These are phyloP conservation scores for Medicago lupulina DNA, from an alignment of 306 rosid genomes.

Conservation along the genomic window DNA sequence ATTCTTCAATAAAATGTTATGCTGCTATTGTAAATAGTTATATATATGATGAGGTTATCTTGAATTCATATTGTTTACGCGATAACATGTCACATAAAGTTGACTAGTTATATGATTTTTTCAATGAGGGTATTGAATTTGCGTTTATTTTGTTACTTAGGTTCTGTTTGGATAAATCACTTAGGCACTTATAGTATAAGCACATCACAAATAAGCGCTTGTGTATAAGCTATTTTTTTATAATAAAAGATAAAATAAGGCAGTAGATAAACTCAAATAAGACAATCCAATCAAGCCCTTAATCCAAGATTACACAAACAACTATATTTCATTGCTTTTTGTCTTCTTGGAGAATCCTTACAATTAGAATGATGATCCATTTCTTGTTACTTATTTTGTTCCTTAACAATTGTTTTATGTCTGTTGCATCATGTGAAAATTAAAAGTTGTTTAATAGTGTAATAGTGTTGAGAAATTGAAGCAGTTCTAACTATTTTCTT, in stretches of 20 bases:
- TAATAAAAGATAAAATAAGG: background rate
- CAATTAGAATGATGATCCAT: constrained; percentile 9
- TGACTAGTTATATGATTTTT: constrained; percentile 9
- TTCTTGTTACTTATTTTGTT: constrained; percentile 9
- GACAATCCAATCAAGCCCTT: background rate
- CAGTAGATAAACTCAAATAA: background rate
- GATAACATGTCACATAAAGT: background rate
- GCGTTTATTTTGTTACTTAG: constrained; percentile 17
- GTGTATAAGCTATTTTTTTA: background rate
- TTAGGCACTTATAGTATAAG: background rate
- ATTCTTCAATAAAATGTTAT: constrained; percentile 18
- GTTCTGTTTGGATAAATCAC: background rate
- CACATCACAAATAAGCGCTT: background rate
- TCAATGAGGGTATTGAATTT: constrained; percentile 14
- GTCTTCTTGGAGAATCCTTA: background rate
- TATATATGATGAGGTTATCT: constrained; percentile 33
- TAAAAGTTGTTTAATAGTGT: background rate
- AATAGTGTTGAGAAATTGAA: constrained; percentile 10
- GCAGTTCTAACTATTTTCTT: constrained; percentile 32
- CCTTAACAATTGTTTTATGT: constrained; percentile 13
- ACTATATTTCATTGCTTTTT: background rate
- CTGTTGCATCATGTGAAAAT: constrained; percentile 8
- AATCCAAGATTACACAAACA: background rate
- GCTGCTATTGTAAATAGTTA: constrained; percentile 4
- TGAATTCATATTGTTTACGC: background rate